phyloP scores from a whole-genome alignment of 2,329 filamentous ascomycete species.

The Dactylellina leptospora region DNA sequence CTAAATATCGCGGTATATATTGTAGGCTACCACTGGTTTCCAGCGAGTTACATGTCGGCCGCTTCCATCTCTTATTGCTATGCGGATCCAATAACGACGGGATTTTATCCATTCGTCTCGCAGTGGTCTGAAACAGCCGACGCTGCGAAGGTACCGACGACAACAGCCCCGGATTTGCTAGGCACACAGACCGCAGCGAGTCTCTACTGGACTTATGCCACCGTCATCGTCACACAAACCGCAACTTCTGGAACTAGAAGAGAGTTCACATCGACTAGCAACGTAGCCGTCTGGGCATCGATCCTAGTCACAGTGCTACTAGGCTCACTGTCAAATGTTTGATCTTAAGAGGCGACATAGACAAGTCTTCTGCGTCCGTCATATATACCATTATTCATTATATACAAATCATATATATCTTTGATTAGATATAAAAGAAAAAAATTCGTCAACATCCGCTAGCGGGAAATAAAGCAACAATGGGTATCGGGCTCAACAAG shows the following conservation, averaged over 20 bases:
- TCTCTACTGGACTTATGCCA: slow-evolving; percentile 41
- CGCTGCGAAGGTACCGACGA: slow-evolving; percentile 15
- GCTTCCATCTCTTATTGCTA: slow-evolving; percentile 41
- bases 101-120: slow-evolving; percentile 34
- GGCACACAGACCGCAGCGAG: slow-evolving; percentile 35
- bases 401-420: slow-evolving; percentile 14
- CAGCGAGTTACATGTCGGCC: slow-evolving; percentile 29
- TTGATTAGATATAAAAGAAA: slow-evolving; percentile 6
- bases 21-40: slow-evolving; percentile 36
- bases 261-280: background rate
- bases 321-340: background rate
- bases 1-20: too few relatives aligned
- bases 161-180: slow-evolving; percentile 32
- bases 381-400: slow-evolving; percentile 39
- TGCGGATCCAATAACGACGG: slow-evolving; percentile 36
- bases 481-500: slow-evolving; percentile 34
- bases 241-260: background rate
- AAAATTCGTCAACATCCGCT: slow-evolving; percentile 26
- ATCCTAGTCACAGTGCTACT: background rate
- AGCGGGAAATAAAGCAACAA: slow-evolving; percentile 29
- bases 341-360: background rate
- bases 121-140: slow-evolving; percentile 24
- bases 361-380: background rate
- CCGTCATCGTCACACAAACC: background rate
- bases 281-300: slow-evolving; percentile 4